A percentile compares a stretch with the other conserved stretches of the same genome.
phyloP scores from a whole-genome alignment of 2,329 filamentous ascomycete genomes.

The Colletotrichum sp. region DNA sequence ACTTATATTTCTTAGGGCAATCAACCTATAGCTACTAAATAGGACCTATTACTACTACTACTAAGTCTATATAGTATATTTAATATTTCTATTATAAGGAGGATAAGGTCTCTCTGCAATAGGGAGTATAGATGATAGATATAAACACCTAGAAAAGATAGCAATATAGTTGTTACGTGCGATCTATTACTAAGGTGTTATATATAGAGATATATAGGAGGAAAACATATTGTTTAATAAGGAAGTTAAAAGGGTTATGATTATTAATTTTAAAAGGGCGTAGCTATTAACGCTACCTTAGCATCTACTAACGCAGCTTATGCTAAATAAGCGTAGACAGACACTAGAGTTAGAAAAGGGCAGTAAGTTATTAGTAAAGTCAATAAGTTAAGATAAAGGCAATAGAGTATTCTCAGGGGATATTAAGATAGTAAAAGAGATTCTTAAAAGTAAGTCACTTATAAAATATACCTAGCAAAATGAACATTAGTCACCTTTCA shows the following conservation, averaged over 20 bases:
- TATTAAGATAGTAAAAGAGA: neutral
- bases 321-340: conserved; percentile 26
- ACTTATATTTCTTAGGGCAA: conserved; percentile 40
- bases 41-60: conserved; percentile 38
- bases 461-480: neutral
- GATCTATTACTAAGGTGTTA: conserved; percentile 29
- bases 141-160: conserved; percentile 10
- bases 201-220: conserved; percentile 28
- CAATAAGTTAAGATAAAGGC: neutral
- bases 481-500: too few species aligned
- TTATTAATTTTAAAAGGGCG: conserved; percentile 36
- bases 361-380: neutral
- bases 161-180: conserved; percentile 21
- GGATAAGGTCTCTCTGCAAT: conserved; percentile 20
- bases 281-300: conserved; percentile 21
- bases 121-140: neutral
- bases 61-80: conserved; percentile 34
- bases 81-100: conserved; percentile 39
- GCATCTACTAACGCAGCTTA: conserved; percentile 22
- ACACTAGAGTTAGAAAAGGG: neutral
- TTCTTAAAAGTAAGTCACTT: neutral
- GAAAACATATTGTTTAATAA: conserved; percentile 29
- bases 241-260: conserved; percentile 28
- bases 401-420: neutral
- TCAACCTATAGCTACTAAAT: conserved; percentile 36